Percentiles rank a stretch among this genome's conserved stretches.
These are phyloP conservation scores for Elongisporangium undulatum DNA, from an alignment of 352 stramenopile species.

Conservation along the genomic window DNA sequence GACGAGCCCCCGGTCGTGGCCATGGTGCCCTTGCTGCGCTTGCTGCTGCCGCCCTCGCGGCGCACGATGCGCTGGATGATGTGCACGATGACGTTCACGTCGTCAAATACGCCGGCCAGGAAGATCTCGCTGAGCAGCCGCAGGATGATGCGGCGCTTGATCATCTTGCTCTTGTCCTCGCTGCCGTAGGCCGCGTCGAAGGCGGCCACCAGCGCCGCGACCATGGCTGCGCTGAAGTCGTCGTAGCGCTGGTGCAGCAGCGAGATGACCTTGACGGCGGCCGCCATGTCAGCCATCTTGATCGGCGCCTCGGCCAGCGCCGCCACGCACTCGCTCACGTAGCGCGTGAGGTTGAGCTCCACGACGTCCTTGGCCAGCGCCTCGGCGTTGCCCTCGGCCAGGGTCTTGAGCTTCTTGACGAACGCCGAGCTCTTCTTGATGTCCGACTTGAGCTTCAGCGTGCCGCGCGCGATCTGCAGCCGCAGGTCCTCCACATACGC, in stretches of 20 bases:
- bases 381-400: constrained; percentile 67
- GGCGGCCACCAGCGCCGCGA: constrained; percentile 39
- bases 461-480: constrained; percentile 73
- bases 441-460: constrained; percentile 95
- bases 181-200: constrained; percentile 56
- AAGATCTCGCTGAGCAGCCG: constrained; percentile 83
- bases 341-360: constrained; percentile 93
- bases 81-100: constrained; percentile 69
- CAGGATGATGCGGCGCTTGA: constrained; percentile 70
- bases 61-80: constrained; percentile 75
- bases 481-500: constrained; percentile 51
- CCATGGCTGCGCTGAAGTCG: constrained; percentile 76
- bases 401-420: constrained; percentile 94
- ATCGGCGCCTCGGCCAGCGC: constrained; percentile 84
- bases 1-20: constrained; percentile 15
- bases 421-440: constrained; percentile 98
- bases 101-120: constrained; percentile 70
- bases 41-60: constrained; percentile 26
- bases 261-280: constrained; percentile 82
- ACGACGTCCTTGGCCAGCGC: constrained; percentile 80
- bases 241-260: constrained; percentile 91
- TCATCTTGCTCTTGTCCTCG: constrained; percentile 73
- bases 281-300: constrained; percentile 83
- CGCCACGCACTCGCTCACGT: constrained; percentile 93
- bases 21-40: constrained; percentile 39